Base-by-base conservation (phyloP, 1,284 basidiomycete species). In the Hemileia vastatrix region DNA sequence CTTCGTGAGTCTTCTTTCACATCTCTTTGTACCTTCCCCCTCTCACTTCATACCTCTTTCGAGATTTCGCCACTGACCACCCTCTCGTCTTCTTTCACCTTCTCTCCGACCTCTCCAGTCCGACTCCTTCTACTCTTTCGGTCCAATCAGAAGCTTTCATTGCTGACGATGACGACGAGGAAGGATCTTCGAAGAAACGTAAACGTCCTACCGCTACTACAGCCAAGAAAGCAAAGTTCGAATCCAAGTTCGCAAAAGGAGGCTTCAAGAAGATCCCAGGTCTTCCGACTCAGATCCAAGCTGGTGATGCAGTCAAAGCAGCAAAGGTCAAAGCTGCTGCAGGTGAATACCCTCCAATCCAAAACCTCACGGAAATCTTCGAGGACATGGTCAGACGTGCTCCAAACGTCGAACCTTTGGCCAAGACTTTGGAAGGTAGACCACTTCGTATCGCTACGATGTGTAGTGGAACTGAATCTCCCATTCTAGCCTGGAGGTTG, bases 381-480 rank as follows among this genome's bases (percentile, higher is more conserved):
- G 79, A 80, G 58, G 88, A 96, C 76, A 82, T 96, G 53, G 83
- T 91, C 66, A 77, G 81, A 60, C 83, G 81, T 65, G 81, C 85
- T n/a, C 83, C 86, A 9, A 79, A 83, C 6, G 86, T 84, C 9
- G 79, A 86, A 70, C n/a, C n/a, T n/a, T n/a, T n/a, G n/a, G n/a
- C n/a, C n/a, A n/a, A n/a, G n/a, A 83, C 81, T 43, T 79, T 94
- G 57, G 77, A 82, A 66, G 90, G 90, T 1, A 83, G 91, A 63
- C 90, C 88, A 68, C 79, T 96, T 71, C 88, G 91, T 70, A 84
- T 96, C 49, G 92, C 91, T 1, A 96, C 92, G 9, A 96, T 96
- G 92, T 95, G 91, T 62, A 93, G 90, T 54, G 92, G 92, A 18
- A 96, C 92, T 1, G 92, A 96, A 71, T 92, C 90, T 1, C 92